A percentile compares a stretch with the other conserved stretches of the same genome.
Conservation (phyloP, 352 stramenopile genomes). For the Globisporangium spinosum region DNA sequence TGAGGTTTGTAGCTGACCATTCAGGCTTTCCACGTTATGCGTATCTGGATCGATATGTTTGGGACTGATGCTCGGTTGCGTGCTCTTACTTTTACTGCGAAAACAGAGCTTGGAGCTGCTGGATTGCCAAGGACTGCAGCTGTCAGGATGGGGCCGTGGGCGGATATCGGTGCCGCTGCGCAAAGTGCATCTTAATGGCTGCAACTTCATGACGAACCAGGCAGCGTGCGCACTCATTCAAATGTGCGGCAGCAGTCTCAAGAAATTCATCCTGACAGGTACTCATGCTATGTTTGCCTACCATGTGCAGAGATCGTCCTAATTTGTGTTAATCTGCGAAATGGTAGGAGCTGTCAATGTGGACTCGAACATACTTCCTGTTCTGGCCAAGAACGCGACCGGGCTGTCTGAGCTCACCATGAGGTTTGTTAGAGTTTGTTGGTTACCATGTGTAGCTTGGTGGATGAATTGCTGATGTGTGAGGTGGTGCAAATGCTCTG, state of each 20-base stretch:
- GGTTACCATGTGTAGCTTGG: neutral
- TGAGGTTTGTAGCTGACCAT: conserved; percentile 21
- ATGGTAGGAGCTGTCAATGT: conserved; percentile 33
- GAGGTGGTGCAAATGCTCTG: neutral
- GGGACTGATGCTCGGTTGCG: too few species aligned
- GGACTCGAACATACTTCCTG: conserved; percentile 40
- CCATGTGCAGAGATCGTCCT: neutral
- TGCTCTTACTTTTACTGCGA: neutral
- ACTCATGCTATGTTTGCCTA: neutral
- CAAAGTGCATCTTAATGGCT: conserved; percentile 47
- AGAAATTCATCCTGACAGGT: conserved; percentile 50
- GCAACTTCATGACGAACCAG: conserved; percentile 45
- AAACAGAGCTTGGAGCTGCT: conserved; percentile 53
- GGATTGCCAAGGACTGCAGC: conserved; percentile 42
- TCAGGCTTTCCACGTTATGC: neutral
- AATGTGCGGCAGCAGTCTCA: conserved; percentile 31
- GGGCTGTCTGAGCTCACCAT: conserved; percentile 46
- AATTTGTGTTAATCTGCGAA: too few species aligned
- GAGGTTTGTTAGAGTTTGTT: conserved; percentile 28
- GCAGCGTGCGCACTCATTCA: conserved; percentile 34
- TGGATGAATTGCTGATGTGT: neutral
- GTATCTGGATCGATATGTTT: too few species aligned
- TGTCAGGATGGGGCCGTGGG: conserved; percentile 31
- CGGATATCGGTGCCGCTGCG: conserved; percentile 23
- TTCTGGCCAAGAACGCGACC: conserved; percentile 28